A percentile compares a stretch with the other conserved stretches of the same genome.
These are phyloP conservation scores for Trichoderma asperelloides DNA, from an alignment of 495 filamentous ascomycete genomes.

Conservation along the genomic window DNA sequence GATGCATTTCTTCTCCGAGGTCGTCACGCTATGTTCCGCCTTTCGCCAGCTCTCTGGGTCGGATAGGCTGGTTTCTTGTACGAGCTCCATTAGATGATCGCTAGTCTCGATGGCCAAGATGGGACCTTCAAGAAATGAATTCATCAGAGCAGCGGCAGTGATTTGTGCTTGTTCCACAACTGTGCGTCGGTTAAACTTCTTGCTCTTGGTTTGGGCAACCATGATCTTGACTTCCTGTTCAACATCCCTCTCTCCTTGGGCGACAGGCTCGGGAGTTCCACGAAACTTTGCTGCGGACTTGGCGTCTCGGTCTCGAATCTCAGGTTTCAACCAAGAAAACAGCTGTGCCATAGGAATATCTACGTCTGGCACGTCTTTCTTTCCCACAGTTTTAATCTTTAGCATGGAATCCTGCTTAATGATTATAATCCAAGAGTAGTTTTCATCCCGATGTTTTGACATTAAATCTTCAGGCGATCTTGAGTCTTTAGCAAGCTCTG, in stretches of 20 bases:
- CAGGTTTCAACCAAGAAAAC: slow-evolving; percentile 68
- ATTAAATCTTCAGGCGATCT: slow-evolving; percentile 69
- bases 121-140: slow-evolving; percentile 61
- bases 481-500: slow-evolving; percentile 76
- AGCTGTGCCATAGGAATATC: slow-evolving; percentile 71
- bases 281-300: slow-evolving; percentile 45
- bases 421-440: slow-evolving; percentile 78
- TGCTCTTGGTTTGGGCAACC: slow-evolving; percentile 67
- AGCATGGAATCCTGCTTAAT: slow-evolving; percentile 71
- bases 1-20: slow-evolving; percentile 78
- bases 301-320: slow-evolving; percentile 69
- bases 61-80: slow-evolving; percentile 63
- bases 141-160: slow-evolving; percentile 52
- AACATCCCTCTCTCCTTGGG: slow-evolving; percentile 31
- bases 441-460: slow-evolving; percentile 60
- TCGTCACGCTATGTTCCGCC: slow-evolving; percentile 67
- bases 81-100: slow-evolving; percentile 74
- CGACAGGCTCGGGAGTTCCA: slow-evolving; percentile 15
- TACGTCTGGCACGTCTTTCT: slow-evolving; percentile 62
- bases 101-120: slow-evolving; percentile 75
- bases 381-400: slow-evolving; percentile 65
- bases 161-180: slow-evolving; percentile 75
- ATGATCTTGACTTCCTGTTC: slow-evolving; percentile 76
- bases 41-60: slow-evolving; percentile 82
- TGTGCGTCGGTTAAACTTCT: slow-evolving; percentile 79